Evolutionary conservation across 1,284 basidiomycete species (phyloP), one percentile per base, ranked within the genome.

Genomic region (Trametes pubescens): DNA sequence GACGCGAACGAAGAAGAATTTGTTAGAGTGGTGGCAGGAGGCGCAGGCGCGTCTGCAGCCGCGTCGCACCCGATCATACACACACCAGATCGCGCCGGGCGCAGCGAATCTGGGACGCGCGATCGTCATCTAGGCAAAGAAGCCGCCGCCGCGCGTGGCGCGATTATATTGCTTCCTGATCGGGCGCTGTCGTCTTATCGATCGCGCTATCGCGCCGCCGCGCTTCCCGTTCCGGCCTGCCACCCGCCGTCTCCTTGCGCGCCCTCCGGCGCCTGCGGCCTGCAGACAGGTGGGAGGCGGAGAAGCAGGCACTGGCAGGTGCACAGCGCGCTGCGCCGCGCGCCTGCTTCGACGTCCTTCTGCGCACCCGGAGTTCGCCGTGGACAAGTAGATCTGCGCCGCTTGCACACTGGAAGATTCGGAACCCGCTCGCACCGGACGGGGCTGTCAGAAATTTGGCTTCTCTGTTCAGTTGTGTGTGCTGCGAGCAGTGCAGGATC

Each of bases 161-260:
- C 51, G 2, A 26, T 32, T 53, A 48, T 29, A 46, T 46, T 48
- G 22, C 58, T 60, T 56, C 59, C 60, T 44, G 48, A 61, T 61
- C 60, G 60, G 46, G 60, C 60, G 26, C 53, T 35, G 38, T 48
- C 60, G 53, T 44, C 32, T 16, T 44, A 61, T 61, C 60, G 60
- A 61, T 61, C 51, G 58, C 51, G 48, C 51, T 8, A 32, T 32
- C 29, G 29, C 29, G 29, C 29, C 29, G 29, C 18, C 57, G 22
- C 57, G n/a, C 7, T 40, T 32, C 51, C 38, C 49, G 14, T 21
- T 49, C 38, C 57, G 24, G 38, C 44, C 21, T 4, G 21, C 22
- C 44, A 47, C 44, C 16, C 44, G n/a, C 44, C 21, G 18, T 11
- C 29, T 8, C 29, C 29, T 8, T 32, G 29, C 29, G 4, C 29